These are phyloP conservation scores for Gloeophyllum trabeum DNA, from an alignment of 768 basidiomycete species.

Conservation along the genomic window DNA sequence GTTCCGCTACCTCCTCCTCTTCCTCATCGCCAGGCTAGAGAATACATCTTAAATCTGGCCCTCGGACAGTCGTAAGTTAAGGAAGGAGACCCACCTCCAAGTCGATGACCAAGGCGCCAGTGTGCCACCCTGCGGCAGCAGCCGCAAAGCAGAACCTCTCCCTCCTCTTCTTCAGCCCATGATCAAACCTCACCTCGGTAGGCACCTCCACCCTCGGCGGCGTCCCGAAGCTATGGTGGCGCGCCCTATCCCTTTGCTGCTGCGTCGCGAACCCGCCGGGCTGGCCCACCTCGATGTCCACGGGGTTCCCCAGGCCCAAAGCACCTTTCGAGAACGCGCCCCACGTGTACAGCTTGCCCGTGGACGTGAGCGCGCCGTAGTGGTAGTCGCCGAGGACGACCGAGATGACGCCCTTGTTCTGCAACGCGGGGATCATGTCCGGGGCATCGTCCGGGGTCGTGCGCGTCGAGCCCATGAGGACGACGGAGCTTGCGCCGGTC, in stretches of 20 bases:
- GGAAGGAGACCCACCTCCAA: constrained; percentile 42
- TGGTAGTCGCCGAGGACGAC: constrained; percentile 92
- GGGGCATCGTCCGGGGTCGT: constrained; percentile 34
- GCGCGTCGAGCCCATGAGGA: constrained; percentile 56
- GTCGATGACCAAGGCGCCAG: constrained; percentile 80
- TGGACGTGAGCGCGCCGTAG: constrained; percentile 69
- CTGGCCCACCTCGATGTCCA: constrained; percentile 32
- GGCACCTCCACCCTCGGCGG: constrained; percentile 45
- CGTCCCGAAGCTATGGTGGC: constrained; percentile 10
- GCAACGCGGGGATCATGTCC: constrained; percentile 60
- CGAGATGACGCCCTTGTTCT: constrained; percentile 71
- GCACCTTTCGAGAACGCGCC: constrained; percentile 70
- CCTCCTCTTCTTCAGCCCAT: constrained; percentile 33
- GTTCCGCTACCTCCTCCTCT: constrained; percentile 13
- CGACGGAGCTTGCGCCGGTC: constrained; percentile 54
- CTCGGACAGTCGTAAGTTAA: not conserved
- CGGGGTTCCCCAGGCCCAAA: constrained; percentile 76
- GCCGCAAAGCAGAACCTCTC: constrained; percentile 71
- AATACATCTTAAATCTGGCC: not conserved
- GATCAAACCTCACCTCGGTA: constrained; percentile 63
- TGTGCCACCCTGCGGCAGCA: constrained; percentile 87
- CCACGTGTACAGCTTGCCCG: constrained; percentile 76
- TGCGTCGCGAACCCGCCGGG: constrained; percentile 49
- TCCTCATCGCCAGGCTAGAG: constrained; percentile 22
- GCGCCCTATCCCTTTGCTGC: constrained; percentile 17